Conservation (phyloP, 2,329 filamentous ascomycete species). For the Aspergillus luchuensis region DNA sequence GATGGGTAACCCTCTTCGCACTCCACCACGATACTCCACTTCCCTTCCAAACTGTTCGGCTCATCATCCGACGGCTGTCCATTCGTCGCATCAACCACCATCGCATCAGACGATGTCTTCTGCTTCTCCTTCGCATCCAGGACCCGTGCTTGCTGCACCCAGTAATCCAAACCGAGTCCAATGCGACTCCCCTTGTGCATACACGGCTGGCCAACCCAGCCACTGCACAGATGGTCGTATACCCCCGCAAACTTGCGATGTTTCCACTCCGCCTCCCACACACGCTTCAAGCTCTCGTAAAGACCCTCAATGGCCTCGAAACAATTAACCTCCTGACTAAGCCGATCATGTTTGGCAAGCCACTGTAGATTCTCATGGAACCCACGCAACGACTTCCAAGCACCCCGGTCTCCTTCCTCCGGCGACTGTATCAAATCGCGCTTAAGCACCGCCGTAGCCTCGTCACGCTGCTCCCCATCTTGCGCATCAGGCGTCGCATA, state of each 20-base stretch:
- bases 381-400: slow-evolving; percentile 41
- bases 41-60: slow-evolving; percentile 22
- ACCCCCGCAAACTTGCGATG: slow-evolving; percentile 31
- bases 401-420: slow-evolving; percentile 33
- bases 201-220: slow-evolving; percentile 44
- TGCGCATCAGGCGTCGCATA: slow-evolving; percentile 45
- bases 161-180: slow-evolving; percentile 47
- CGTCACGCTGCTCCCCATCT: slow-evolving; percentile 45
- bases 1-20: slow-evolving; percentile 50
- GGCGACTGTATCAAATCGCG: slow-evolving; percentile 39
- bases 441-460: slow-evolving; percentile 47
- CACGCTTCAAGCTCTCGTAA: slow-evolving; percentile 43
- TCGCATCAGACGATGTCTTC: slow-evolving; percentile 31
- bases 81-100: slow-evolving; percentile 35
- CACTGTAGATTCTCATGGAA: slow-evolving; percentile 49
- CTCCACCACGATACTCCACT: slow-evolving; percentile 45
- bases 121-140: slow-evolving; percentile 32
- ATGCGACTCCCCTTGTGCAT: slow-evolving; percentile 44
- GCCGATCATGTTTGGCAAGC: slow-evolving; percentile 47
- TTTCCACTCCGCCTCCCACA: slow-evolving; percentile 47
- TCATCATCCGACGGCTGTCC: slow-evolving; percentile 22
- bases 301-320: slow-evolving; percentile 50
- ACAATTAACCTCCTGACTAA: slow-evolving; percentile 49
- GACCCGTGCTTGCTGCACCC: slow-evolving; percentile 41
- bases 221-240: slow-evolving; percentile 45